A percentile compares a stretch with the other conserved stretches of the same genome.
Evolutionary conservation across 169 alveolate species (phyloP).

Genomic region (Babesia sp.): DNA sequence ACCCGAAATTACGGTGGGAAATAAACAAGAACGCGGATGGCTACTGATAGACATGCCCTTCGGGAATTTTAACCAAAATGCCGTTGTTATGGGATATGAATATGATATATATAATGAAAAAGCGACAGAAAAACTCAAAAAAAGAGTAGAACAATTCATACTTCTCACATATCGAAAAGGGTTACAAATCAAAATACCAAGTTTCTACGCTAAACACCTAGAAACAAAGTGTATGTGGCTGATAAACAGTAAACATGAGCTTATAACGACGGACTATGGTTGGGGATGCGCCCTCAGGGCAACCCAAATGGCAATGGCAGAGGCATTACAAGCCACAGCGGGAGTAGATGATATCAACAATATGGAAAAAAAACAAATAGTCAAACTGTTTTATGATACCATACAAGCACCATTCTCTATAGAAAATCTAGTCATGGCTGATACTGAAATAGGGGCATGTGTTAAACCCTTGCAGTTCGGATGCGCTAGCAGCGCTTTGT

Average conservation of each 20-base stretch:
- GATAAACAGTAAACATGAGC: not conserved
- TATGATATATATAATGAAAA: not conserved
- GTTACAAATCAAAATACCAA: slow-evolving; percentile 21
- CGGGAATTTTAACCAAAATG: not conserved
- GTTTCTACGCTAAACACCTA: not conserved
- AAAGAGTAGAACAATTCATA: not conserved
- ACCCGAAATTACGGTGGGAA: no score
- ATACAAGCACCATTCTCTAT: slow-evolving; percentile 36
- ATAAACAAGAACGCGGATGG: no score
- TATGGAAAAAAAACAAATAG: not conserved
- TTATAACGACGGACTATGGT: slow-evolving; percentile 59
- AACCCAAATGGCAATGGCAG: slow-evolving; percentile 75
- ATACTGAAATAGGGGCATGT: slow-evolving; percentile 45
- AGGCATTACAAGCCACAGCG: slow-evolving; percentile 43
- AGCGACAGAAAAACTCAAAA: not conserved
- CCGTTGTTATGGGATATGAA: not conserved
- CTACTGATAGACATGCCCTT: not conserved
- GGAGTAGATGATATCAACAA: not conserved
- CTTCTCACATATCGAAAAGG: slow-evolving; percentile 58
- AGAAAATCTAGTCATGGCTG: slow-evolving; percentile 38
- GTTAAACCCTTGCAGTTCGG: slow-evolving; percentile 48
- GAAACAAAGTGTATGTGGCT: not conserved
- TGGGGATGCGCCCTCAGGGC: slow-evolving; percentile 78
- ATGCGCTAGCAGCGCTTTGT: slow-evolving; percentile 58
- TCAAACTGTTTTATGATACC: slow-evolving; percentile 41